Evolutionary conservation across 768 basidiomycete genomes (phyloP).

Genomic region (Trametopsis cervina): DNA sequence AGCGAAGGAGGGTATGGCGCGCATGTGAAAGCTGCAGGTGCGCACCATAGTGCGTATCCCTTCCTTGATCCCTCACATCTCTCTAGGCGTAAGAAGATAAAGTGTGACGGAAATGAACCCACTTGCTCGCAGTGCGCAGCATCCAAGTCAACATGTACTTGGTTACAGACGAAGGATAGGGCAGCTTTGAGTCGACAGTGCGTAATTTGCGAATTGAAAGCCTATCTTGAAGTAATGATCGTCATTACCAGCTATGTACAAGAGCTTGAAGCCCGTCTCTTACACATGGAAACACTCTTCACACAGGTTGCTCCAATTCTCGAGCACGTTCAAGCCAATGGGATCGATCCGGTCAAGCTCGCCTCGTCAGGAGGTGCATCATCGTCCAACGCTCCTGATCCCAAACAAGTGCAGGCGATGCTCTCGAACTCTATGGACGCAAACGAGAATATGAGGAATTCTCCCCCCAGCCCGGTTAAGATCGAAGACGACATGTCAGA

Average conservation of each 20-base stretch:
- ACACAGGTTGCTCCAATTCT: constrained; percentile 74
- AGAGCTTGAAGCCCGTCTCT: constrained; percentile 79
- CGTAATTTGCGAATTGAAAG: constrained; percentile 25
- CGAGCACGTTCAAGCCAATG: constrained; percentile 57
- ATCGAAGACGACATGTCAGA: constrained; percentile 75
- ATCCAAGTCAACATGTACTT: constrained; percentile 74
- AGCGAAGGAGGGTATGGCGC: constrained; percentile 77
- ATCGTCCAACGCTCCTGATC: constrained; percentile 2
- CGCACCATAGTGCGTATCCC: constrained; percentile 22
- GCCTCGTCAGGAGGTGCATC: constrained; percentile 12
- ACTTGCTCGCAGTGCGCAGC: constrained; percentile 76
- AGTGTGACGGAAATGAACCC: constrained; percentile 85
- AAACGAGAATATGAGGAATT: constrained; percentile 1
- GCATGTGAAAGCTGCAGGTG: constrained; percentile 88
- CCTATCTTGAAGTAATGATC: neutral
- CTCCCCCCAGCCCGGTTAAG: constrained; percentile 33
- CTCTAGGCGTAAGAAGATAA: constrained; percentile 83
- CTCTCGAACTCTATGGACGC: constrained; percentile 15
- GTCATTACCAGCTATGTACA: constrained; percentile 66
- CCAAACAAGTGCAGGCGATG: constrained; percentile 19
- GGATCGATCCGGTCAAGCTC: constrained; percentile 22
- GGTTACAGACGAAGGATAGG: constrained; percentile 89
- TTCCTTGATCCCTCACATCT: constrained; percentile 14
- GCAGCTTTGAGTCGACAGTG: constrained; percentile 87
- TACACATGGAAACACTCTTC: constrained; percentile 87